Conservation (phyloP, 306 rosid species). For the Cyamopsis tetragonoloba region DNA sequence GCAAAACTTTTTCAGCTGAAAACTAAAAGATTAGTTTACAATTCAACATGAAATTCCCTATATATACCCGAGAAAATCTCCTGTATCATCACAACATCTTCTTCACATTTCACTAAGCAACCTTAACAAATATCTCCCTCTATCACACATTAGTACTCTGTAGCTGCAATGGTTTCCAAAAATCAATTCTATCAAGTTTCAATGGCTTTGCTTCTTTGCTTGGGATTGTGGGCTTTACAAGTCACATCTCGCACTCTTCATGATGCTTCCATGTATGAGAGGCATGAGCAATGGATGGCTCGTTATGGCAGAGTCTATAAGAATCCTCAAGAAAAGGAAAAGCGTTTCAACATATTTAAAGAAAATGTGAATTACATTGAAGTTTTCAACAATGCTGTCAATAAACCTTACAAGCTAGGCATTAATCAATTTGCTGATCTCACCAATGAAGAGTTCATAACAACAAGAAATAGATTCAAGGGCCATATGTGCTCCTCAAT, state of each 20-base stretch:
- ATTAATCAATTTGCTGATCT: constrained; percentile 39
- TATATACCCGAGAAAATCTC: background rate
- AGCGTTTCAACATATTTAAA: constrained; percentile 23
- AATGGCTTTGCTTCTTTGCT: constrained; percentile 24
- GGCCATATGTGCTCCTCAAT: constrained; percentile 29
- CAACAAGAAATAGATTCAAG: constrained; percentile 44
- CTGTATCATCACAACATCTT: background rate
- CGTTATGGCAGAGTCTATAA: constrained; percentile 21
- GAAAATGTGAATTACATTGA: constrained; percentile 34
- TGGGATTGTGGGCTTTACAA: constrained; percentile 23
- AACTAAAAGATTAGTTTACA: background rate
- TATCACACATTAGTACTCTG: background rate
- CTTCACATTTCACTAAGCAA: background rate
- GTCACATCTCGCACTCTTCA: constrained; percentile 37
- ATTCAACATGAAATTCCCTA: background rate
- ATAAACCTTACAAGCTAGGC: constrained; percentile 35
- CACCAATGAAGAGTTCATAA: constrained; percentile 44
- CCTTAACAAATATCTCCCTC: background rate
- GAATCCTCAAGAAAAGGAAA: constrained; percentile 10
- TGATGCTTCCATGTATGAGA: constrained; percentile 29
- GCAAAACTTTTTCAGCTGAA: background rate
- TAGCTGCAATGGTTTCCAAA: constrained; percentile 26
- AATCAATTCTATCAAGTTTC: background rate
- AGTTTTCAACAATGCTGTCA: constrained; percentile 20
- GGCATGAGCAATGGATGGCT: constrained; percentile 39